Base-by-base conservation (phyloP, 768 basidiomycete species). In the Pisolithus marmoratus region DNA sequence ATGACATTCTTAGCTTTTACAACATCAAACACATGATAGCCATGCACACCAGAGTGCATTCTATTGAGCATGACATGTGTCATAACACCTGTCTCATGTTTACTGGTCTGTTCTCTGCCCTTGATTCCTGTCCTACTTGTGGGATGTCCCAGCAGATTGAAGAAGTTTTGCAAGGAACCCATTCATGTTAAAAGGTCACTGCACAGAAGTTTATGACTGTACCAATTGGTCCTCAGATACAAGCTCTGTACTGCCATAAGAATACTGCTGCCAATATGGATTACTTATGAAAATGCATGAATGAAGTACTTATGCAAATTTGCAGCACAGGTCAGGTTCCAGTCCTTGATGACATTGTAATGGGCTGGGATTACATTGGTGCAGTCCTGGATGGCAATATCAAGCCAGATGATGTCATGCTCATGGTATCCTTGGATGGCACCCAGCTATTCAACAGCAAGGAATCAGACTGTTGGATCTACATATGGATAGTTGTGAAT, bases 141-240 rank as follows among this genome's bases (percentile, higher is more conserved):
- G 45, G 46, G 0, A 58, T 70, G 36, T 59, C 69, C 2, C 57
- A 56, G 0, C 74, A 66, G 55, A 56, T 69, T 46, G 15, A 61
- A 5, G 42, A 1, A 5, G 36, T 31, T 0, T 37, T 53, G 3
- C 49, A 46, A 2, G 42, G 9, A 0, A 37, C 26, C 26, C 26
- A 14, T 5, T 23, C 54, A 0, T 15, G 20, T 0, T 36, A 40
- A 4, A 66, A 68, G 47, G 54, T 69, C 2, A 59, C 74, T 0
- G 59, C 63, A 0, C 58, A 70, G 17, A 60, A 69, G 14, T 70
- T 71, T 27, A 51, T 49, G 6, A 78, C 74, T 0, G 67, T 78
- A 22, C 73, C 66, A 0, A 40, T 77, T 15, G 74, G 74, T 4
- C 75, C 73, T 1, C 74, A 76, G 48, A 49, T 78, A 0, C 76